Conservation (phyloP, 2,329 filamentous ascomycete species). For the Scedosporium dehoogii region DNA sequence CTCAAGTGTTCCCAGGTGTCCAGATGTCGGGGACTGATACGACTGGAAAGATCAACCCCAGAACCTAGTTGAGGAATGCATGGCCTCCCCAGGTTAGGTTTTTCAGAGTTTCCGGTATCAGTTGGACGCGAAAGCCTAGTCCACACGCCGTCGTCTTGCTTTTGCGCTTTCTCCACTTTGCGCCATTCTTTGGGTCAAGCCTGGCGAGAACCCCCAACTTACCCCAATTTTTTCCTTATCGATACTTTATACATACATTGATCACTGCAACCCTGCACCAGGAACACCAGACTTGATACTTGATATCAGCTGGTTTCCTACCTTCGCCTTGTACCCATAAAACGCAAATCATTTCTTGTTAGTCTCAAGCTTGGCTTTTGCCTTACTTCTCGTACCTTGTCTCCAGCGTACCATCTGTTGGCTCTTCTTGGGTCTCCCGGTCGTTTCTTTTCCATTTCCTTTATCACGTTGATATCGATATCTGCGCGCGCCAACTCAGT, state of each 20-base stretch:
- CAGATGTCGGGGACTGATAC: background rate
- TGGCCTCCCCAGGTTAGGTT: background rate
- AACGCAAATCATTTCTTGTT: background rate
- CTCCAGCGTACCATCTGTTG: background rate
- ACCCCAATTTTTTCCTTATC: constrained; percentile 1
- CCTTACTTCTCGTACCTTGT: background rate
- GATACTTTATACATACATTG: background rate
- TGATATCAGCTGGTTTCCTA: background rate
- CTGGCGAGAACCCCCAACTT: background rate
- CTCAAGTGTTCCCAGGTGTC: background rate
- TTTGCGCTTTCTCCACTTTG: background rate
- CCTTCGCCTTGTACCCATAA: background rate
- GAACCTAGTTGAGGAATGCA: background rate
- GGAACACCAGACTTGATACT: background rate
- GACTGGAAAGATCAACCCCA: background rate
- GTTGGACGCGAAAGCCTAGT: background rate
- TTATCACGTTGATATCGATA: background rate
- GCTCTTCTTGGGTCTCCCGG: background rate
- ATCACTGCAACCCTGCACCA: background rate
- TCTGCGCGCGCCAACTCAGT: background rate
- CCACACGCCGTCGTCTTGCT: background rate
- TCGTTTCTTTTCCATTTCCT: background rate
- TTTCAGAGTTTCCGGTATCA: background rate
- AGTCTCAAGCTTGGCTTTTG: background rate
- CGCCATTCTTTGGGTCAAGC: background rate